Evolutionary conservation across 495 filamentous ascomycete genomes (phyloP).

Genomic region (Penicillium bovifimosum): DNA sequence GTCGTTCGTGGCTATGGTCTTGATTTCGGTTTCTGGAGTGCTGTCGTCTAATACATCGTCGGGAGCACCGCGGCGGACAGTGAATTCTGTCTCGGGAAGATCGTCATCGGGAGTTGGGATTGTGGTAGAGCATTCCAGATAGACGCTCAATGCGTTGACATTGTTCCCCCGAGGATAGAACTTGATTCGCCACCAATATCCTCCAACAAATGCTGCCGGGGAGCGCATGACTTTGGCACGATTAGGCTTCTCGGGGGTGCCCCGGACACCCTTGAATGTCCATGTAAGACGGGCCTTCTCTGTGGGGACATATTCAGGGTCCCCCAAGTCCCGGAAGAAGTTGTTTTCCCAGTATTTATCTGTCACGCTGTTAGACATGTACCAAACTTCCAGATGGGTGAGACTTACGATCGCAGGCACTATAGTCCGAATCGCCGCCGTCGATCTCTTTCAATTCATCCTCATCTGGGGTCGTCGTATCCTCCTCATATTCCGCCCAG

Average conservation of each 20-base stretch:
- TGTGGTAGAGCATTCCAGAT: constrained; percentile 55
- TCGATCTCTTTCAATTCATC: constrained; percentile 57
- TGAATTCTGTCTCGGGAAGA: constrained; percentile 36
- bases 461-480: constrained; percentile 52
- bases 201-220: constrained; percentile 51
- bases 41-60: constrained; percentile 24
- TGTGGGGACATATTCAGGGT: constrained; percentile 50
- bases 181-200: constrained; percentile 65
- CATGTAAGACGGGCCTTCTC: constrained; percentile 55
- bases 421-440: constrained; percentile 39
- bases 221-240: constrained; percentile 55
- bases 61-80: constrained; percentile 31
- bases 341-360: constrained; percentile 56
- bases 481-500: constrained; percentile 50
- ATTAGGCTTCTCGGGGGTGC: constrained; percentile 57
- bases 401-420: constrained; percentile 50
- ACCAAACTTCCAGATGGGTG: not conserved
- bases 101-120: constrained; percentile 36
- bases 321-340: constrained; percentile 53
- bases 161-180: constrained; percentile 64
- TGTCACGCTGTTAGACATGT: constrained; percentile 17
- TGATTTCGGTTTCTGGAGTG: constrained; percentile 27
- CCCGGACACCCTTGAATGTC: constrained; percentile 55
- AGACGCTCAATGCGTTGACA: constrained; percentile 55
- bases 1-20: constrained; percentile 25